phyloP scores from a whole-genome alignment of 169 alveolate species.

The Plasmodium vivax region DNA sequence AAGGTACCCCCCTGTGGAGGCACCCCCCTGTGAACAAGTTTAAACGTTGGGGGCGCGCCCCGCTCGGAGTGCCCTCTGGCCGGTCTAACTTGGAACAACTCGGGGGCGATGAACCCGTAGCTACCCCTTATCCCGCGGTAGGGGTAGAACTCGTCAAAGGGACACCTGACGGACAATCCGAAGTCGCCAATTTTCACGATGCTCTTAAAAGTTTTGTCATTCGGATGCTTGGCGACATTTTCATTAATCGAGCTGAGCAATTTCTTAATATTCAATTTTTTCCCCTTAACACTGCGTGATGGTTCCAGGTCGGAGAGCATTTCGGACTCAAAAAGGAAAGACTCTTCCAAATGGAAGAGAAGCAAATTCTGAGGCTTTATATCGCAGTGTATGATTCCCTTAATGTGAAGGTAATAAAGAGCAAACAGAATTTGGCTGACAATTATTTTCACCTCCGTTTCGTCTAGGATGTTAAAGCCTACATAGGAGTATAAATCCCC shows the following conservation, averaged over 20 bases:
- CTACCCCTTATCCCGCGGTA: conserved; percentile 77
- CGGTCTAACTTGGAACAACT: conserved; percentile 69
- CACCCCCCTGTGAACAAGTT: neutral
- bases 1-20: neutral
- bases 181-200: conserved; percentile 58
- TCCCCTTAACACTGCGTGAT: neutral
- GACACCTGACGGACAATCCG: conserved; percentile 67
- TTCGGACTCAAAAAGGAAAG: neutral
- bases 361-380: conserved; percentile 85
- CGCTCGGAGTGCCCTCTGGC: neutral
- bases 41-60: neutral
- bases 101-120: conserved; percentile 80
- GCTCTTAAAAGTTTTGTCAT: conserved; percentile 4
- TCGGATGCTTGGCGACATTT: neutral
- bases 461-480: conserved; percentile 69
- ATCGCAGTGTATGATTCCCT: conserved; percentile 83
- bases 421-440: conserved; percentile 82
- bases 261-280: conserved; percentile 34
- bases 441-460: conserved; percentile 77
- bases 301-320: neutral
- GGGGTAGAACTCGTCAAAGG: conserved; percentile 45
- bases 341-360: conserved; percentile 72
- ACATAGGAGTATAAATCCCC: conserved; percentile 75
- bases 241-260: conserved; percentile 34
- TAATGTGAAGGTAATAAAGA: conserved; percentile 80